These are phyloP conservation scores for Tylopilus orsonianus DNA, from an alignment of 1,284 basidiomycete genomes.

Conservation along the genomic window DNA sequence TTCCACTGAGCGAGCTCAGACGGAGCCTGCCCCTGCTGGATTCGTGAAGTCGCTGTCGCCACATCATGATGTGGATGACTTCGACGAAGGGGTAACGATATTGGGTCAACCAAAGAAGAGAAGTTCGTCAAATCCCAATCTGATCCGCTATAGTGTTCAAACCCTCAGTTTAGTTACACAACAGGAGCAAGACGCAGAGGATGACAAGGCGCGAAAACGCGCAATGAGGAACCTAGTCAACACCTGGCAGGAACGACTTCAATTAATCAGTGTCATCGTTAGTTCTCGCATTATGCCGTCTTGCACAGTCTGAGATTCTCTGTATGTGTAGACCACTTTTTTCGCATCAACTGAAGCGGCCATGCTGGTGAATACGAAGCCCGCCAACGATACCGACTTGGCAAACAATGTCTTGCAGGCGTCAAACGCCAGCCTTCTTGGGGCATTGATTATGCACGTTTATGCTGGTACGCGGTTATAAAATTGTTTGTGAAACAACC, in stretches of 20 bases:
- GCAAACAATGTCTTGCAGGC: slow-evolving; percentile 28
- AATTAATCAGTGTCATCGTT: slow-evolving; percentile 59
- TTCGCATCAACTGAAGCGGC: slow-evolving; percentile 58
- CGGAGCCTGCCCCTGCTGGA: slow-evolving; percentile 16
- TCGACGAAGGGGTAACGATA: slow-evolving; percentile 16
- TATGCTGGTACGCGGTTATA: slow-evolving; percentile 45
- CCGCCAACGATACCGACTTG: slow-evolving; percentile 12
- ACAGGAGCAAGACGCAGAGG: slow-evolving; percentile 45
- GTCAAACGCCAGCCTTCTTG: slow-evolving; percentile 48
- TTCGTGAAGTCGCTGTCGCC: slow-evolving; percentile 24
- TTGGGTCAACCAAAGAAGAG: slow-evolving; percentile 17
- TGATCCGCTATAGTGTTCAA: not conserved
- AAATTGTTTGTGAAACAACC: not conserved
- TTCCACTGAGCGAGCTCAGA: slow-evolving; percentile 16
- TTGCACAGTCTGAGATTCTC: not conserved
- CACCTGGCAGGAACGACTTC: slow-evolving; percentile 61
- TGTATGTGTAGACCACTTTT: slow-evolving; percentile 51
- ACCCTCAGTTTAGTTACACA: slow-evolving; percentile 41
- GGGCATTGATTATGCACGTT: slow-evolving; percentile 53
- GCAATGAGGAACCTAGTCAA: slow-evolving; percentile 51
- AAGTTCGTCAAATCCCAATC: slow-evolving; percentile 16
- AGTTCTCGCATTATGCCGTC: slow-evolving; percentile 20
- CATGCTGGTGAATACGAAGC: slow-evolving; percentile 46
- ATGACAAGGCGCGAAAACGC: slow-evolving; percentile 44
- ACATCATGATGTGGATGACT: slow-evolving; percentile 4